Percentiles rank a stretch among this genome's conserved stretches.
These are phyloP conservation scores for Fusarium virguliforme DNA, from an alignment of 2,329 filamentous ascomycete genomes.

Conservation along the genomic window DNA sequence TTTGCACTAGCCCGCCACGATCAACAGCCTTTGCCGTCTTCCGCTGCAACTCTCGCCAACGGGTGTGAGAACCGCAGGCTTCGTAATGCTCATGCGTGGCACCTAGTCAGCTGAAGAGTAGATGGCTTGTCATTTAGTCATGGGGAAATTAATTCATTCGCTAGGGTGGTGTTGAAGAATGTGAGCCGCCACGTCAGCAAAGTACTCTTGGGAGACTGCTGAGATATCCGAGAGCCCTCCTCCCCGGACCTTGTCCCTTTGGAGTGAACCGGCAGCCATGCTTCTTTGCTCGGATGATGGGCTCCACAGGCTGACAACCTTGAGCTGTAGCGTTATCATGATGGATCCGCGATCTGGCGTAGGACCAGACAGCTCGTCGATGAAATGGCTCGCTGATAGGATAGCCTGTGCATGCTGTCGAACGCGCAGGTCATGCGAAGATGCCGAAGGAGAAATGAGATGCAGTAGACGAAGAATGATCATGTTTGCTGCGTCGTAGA, in stretches of 20 bases:
- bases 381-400: slow-evolving; percentile 21
- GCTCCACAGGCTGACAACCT: slow-evolving; percentile 37
- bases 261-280: slow-evolving; percentile 19
- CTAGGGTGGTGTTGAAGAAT: slow-evolving; percentile 27
- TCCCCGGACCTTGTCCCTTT: slow-evolving; percentile 23
- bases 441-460: slow-evolving; percentile 9
- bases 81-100: slow-evolving; percentile 2
- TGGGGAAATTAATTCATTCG: slow-evolving; percentile 10
- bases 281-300: slow-evolving; percentile 29
- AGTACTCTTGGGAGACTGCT: slow-evolving; percentile 34
- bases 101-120: neutral
- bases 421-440: neutral
- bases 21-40: neutral
- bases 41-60: neutral
- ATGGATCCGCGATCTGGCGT: slow-evolving; percentile 27
- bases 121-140: neutral
- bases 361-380: slow-evolving; percentile 18
- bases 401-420: slow-evolving; percentile 23
- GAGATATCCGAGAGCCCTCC: slow-evolving; percentile 40
- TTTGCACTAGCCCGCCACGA: neutral
- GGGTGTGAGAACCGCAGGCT: neutral
- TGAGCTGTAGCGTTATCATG: slow-evolving; percentile 28
- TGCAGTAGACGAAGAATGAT: slow-evolving; percentile 13
- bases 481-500: slow-evolving; percentile 17
- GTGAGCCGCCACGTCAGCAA: slow-evolving; percentile 40